phyloP scores from a whole-genome alignment of 2,329 filamentous ascomycete genomes.

The Penicillium sp. region DNA sequence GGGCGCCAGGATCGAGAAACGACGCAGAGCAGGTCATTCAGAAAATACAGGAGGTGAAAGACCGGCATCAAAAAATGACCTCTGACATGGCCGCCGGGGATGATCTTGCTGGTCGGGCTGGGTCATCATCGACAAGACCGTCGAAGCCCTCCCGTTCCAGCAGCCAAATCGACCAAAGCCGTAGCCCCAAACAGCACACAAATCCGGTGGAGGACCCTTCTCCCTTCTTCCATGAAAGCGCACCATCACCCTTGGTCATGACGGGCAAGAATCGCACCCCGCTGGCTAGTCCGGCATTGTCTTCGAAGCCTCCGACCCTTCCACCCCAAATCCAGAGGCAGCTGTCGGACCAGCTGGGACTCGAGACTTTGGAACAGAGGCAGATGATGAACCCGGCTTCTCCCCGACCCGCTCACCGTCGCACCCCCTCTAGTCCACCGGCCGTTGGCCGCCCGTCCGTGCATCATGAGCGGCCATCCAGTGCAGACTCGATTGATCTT shows the following conservation, averaged over 20 bases:
- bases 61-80: constrained; percentile 52
- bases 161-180: constrained; percentile 14
- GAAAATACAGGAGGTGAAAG: constrained; percentile 53
- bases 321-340: constrained; percentile 21
- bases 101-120: constrained; percentile 23
- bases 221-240: constrained; percentile 43
- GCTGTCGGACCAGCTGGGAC: constrained; percentile 28
- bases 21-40: constrained; percentile 53
- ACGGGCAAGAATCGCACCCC: constrained; percentile 48
- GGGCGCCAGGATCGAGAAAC: constrained; percentile 32
- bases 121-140: constrained; percentile 9
- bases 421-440: constrained; percentile 34
- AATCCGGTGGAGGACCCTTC: constrained; percentile 3
- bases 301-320: constrained; percentile 24
- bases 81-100: constrained; percentile 41
- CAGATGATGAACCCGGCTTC: constrained; percentile 26
- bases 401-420: constrained; percentile 29
- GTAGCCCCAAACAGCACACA: constrained; percentile 2
- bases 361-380: constrained; percentile 22
- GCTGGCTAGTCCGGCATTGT: constrained; percentile 23
- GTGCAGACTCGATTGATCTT: constrained; percentile 80
- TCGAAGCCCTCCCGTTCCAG: constrained; percentile 13
- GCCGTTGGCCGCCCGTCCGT: constrained; percentile 41
- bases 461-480: constrained; percentile 66
- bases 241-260: constrained; percentile 63